phyloP scores from a whole-genome alignment of 805 yeast genomes.

The Wickerhamomyces ciferrii region DNA sequence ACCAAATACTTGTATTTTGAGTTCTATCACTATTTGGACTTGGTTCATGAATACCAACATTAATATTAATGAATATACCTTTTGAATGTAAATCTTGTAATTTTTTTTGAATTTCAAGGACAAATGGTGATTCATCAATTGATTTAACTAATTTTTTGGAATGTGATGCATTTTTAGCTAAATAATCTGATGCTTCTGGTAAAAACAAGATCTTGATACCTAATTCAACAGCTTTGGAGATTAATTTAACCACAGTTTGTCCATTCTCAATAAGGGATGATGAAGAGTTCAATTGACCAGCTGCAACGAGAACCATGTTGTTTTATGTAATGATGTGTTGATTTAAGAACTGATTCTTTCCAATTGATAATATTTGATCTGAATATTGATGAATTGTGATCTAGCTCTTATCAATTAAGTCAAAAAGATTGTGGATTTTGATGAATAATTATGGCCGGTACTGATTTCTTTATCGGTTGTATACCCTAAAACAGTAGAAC shows the following conservation, averaged over 20 bases:
- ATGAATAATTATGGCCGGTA: too few species aligned
- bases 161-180: slow-evolving; percentile 65
- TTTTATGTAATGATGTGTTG: neutral
- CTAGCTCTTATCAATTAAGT: too few species aligned
- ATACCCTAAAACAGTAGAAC: neutral
- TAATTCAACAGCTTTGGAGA: slow-evolving; percentile 54
- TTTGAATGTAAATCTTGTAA: slow-evolving; percentile 32
- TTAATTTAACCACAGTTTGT: slow-evolving; percentile 48
- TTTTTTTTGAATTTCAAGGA: slow-evolving; percentile 40
- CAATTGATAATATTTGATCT: too few species aligned
- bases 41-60: slow-evolving; percentile 90
- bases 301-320: slow-evolving; percentile 62
- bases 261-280: slow-evolving; percentile 58
- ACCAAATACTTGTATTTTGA: slow-evolving; percentile 70
- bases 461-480: neutral
- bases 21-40: slow-evolving; percentile 42
- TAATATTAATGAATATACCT: slow-evolving; percentile 49
- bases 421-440: neutral
- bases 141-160: slow-evolving; percentile 53
- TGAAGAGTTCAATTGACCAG: slow-evolving; percentile 83
- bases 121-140: slow-evolving; percentile 33
- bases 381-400: too few species aligned
- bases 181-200: slow-evolving; percentile 92
- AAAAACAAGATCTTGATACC: slow-evolving; percentile 70
- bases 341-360: neutral